These are phyloP conservation scores for Funneliformis geosporum DNA, from an alignment of 192 early-diverging fungal genomes.

Conservation along the genomic window DNA sequence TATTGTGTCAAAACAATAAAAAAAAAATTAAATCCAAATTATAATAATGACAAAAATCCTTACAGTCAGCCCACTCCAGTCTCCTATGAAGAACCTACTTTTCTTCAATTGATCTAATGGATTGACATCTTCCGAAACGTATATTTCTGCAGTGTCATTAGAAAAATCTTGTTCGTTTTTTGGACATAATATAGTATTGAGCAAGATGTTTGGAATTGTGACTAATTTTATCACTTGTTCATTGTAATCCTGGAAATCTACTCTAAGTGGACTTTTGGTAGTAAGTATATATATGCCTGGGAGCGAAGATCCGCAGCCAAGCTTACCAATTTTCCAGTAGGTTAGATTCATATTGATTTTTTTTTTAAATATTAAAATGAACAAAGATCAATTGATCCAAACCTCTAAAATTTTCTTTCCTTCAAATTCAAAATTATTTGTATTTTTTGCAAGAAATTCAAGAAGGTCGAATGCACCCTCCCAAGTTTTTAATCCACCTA, in stretches of 20 bases:
- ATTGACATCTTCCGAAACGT: constrained; percentile 40
- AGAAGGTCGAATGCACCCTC: constrained; percentile 91
- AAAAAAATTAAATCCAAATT: neutral
- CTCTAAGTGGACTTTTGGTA: constrained; percentile 43
- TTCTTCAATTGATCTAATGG: constrained; percentile 42
- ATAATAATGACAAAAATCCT: neutral
- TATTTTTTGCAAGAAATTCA: constrained; percentile 58
- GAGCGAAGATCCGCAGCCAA: constrained; percentile 88
- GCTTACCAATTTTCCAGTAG: constrained; percentile 44
- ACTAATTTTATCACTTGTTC: constrained; percentile 81
- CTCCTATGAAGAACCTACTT: constrained; percentile 64
- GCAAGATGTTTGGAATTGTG: constrained; percentile 88
- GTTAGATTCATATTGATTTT: neutral
- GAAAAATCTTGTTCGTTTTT: constrained; percentile 35
- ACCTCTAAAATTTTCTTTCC: constrained; percentile 58
- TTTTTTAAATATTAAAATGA: neutral
- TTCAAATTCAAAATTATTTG: constrained; percentile 33
- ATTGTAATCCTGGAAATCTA: constrained; percentile 96
- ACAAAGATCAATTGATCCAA: neutral
- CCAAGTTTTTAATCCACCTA: constrained; percentile 93
- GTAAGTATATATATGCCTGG: constrained; percentile 80
- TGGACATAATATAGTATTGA: constrained; percentile 67
- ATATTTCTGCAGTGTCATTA: constrained; percentile 47
- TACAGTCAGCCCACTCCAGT: constrained; percentile 60
- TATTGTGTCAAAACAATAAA: neutral